These are phyloP conservation scores for Didymosphaeria variabile DNA, from an alignment of 2,329 filamentous ascomycete species.

Conservation along the genomic window DNA sequence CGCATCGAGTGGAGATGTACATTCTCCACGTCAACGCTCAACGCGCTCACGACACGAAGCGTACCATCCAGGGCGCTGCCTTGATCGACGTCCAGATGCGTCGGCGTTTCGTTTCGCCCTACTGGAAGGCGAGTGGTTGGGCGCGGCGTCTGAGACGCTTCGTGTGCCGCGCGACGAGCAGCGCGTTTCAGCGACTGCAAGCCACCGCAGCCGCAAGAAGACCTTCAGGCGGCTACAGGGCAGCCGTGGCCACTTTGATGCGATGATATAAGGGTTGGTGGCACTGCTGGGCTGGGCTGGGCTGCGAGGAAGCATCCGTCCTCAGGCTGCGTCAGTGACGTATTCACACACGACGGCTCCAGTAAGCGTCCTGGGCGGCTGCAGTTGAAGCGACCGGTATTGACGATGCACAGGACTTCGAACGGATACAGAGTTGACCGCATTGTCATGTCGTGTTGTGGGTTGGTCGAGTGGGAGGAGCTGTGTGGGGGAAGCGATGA, in stretches of 20 bases:
- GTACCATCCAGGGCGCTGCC: not conserved
- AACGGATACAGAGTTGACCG: too few relatives aligned
- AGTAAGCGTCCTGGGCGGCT: not conserved
- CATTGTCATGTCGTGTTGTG: too few relatives aligned
- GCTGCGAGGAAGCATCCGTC: not conserved
- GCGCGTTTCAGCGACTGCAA: conserved; percentile 16
- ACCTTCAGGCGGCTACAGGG: not conserved
- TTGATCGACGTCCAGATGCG: not conserved
- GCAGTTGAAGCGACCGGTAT: not conserved
- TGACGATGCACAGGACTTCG: too few relatives aligned
- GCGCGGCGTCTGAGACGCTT: conserved; percentile 15
- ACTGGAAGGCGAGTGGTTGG: conserved; percentile 11
- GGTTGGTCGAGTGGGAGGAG: too few relatives aligned
- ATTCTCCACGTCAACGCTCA: conserved; percentile 18
- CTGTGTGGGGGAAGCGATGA: too few relatives aligned
- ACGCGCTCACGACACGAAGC: conserved; percentile 9
- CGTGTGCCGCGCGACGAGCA: conserved; percentile 17
- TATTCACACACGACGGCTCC: not conserved
- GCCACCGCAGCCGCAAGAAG: conserved; percentile 1
- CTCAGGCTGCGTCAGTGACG: not conserved
- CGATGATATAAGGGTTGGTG: conserved; percentile 3
- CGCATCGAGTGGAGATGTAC: conserved; percentile 29
- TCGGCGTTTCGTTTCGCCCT: conserved; percentile 16
- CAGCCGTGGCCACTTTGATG: conserved; percentile 9
- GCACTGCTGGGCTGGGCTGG: not conserved